phyloP scores from a whole-genome alignment of 345 rosid genomes.

The Erysimum cheiranthoides region DNA sequence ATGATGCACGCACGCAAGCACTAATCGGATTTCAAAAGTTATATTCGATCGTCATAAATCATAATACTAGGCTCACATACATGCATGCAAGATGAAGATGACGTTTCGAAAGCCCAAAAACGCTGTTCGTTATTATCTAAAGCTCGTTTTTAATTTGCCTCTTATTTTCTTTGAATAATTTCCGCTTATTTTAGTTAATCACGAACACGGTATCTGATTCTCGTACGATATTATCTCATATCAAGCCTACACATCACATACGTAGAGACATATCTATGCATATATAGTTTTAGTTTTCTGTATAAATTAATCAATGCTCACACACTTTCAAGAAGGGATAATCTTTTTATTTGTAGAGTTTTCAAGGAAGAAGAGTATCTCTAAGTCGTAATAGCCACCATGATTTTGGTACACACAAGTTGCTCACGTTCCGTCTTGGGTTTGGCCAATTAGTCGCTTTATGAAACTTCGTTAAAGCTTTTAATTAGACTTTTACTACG shows the following conservation, averaged over 20 bases:
- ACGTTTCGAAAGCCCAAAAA: constrained; percentile 23
- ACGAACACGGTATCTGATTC: constrained; percentile 11
- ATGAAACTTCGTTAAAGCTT: constrained; percentile 11
- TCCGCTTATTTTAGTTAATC: not conserved
- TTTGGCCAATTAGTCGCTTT: constrained; percentile 29
- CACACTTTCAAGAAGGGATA: constrained; percentile 15
- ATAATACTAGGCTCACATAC: constrained; percentile 11
- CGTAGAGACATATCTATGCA: not conserved
- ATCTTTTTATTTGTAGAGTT: not conserved
- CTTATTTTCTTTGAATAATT: not conserved
- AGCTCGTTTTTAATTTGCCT: not conserved
- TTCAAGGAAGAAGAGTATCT: constrained; percentile 22
- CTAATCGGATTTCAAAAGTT: not conserved
- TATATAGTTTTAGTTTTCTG: not conserved
- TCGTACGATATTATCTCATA: not conserved
- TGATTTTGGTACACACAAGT: constrained; percentile 5
- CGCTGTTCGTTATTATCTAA: not conserved
- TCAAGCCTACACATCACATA: not conserved
- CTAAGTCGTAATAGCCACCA: constrained; percentile 38
- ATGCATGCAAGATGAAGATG: constrained; percentile 21
- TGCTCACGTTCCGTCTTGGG: constrained; percentile 17
- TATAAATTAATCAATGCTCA: constrained; percentile 2
- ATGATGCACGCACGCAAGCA: not conserved
- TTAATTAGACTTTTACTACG: not conserved
- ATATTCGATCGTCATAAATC: constrained; percentile 17